Base-by-base conservation (phyloP, 163 green algal species). In the Scenedesmus sp. region DNA sequence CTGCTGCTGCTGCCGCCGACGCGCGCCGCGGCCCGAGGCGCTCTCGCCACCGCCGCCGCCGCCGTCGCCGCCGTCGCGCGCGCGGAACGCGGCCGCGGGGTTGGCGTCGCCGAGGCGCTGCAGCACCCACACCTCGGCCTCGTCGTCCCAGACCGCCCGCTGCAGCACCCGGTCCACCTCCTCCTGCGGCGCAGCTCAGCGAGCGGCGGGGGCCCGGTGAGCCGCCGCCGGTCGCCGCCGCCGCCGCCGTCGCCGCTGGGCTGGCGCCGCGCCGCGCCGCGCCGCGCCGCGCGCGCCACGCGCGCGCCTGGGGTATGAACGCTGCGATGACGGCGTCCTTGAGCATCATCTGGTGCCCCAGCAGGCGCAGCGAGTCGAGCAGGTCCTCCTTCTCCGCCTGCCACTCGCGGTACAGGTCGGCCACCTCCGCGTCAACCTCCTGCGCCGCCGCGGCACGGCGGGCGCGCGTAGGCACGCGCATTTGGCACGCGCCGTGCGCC, bases 121-220 rank as follows among this genome's bases (percentile, higher is more conserved):
- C 70, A 95, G 75, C 56, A 91, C 71, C 91, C 90, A 95, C 36
- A 83, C 66, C 75, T 97, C 88, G 10, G 83, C 57, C 72, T 94
- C 90, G 10, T 93, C 89, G 39, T 94, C 89, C 92, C 92, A 96
- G 70, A 88, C 78, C 13, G 90, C 91, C 17, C 87, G 84, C 63
- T 83, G 77, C 86, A 88, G 87, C 51, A 94, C 91, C 83, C 94
- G 93, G 33, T 91, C 73, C 29, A 91, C 87, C 75, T 96, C 92
- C 50, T 94, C 86, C 15, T 87, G 83, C 11, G 56, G n/a, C n/a
- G n/a, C n/a, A n/a, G n/a, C n/a, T n/a, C n/a, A n/a, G n/a, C n/a
- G n/a, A n/a, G n/a, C n/a, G n/a, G n/a, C n/a, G n/a, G n/a, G n/a
- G n/a, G n/a, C n/a, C n/a, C n/a, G n/a, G n/a, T n/a, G n/a, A n/a